Evolutionary conservation across 192 early-diverging fungal species (phyloP), one percentile per base, ranked within the genome.

Genomic region (Cladochytrium replicatum): DNA sequence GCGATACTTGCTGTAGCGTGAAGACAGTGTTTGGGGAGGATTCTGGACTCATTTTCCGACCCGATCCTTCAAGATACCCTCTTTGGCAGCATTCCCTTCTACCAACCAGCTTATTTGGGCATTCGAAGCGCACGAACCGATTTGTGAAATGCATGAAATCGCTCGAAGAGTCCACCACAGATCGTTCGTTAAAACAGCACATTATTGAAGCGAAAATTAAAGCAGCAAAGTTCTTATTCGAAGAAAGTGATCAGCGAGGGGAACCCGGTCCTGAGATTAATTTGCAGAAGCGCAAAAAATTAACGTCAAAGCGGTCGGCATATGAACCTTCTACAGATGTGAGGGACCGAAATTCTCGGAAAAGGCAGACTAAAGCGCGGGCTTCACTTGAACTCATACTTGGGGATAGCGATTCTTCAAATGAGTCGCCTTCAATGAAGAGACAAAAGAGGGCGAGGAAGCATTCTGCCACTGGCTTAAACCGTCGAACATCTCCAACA

Each of bases 71-170:
- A 57, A 32, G 15, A 29, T 24, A 29, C 37, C 17, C 22, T 9
- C 37, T 46, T 40, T 63, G 58, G 64, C 70, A 72, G 40, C 49
- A 43, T 23, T 39, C 47, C 3, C 25, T 39, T 15, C 46, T 63
- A 11, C 63, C 63, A 0, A 28, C 47, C 6, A 38, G 34, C 13
- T 15, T 38, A 15, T 28, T 67, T n/a, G 24, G 28, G 23, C 64
- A 56, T 11, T 53, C 57, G 21, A 4, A 19, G 4, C 23, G 52
- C 31, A 48, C 40, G 2, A 22, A 27, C 15, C 19, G 15, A 22
- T 63, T 72, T 46, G 61, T 72, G 8, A 46, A 66, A 3, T 31
- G 45, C 17, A 54, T 69, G 55, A 27, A 57, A 17, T 17, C 57
- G 30, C 60, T 70, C 13, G 54, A 71, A 30, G n/a, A 37, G 15